A percentile compares a stretch with the other conserved stretches of the same genome.
phyloP scores from a whole-genome alignment of 768 basidiomycete species.

The Strobilomyces dryophilus region DNA sequence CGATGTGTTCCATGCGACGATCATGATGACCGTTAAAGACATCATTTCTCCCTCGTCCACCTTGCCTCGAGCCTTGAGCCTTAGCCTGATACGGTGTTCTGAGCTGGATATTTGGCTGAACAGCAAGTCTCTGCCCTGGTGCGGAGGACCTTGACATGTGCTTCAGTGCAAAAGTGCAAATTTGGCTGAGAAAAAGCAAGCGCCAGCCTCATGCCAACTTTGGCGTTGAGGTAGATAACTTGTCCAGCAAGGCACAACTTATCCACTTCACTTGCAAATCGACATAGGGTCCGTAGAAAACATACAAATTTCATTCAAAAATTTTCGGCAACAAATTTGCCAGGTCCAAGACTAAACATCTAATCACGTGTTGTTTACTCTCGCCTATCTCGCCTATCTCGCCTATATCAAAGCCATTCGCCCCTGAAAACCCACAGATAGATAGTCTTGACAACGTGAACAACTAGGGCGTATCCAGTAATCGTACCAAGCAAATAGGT shows the following conservation, averaged over 20 bases:
- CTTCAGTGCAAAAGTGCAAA: too few species aligned
- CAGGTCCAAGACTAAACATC: not conserved
- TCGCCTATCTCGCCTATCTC: too few species aligned
- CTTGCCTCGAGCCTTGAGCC: not conserved
- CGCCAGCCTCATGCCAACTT: too few species aligned
- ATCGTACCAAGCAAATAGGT: slow-evolving; percentile 22
- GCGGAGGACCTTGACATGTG: slow-evolving; percentile 1
- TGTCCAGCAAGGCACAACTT: too few species aligned
- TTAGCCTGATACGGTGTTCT: not conserved
- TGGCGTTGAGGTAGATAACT: too few species aligned
- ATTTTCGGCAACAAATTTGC: not conserved
- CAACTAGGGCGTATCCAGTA: slow-evolving; percentile 19
- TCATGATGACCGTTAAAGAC: slow-evolving; percentile 4
- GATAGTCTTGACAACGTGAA: slow-evolving; percentile 26
- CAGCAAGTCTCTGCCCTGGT: slow-evolving; percentile 9
- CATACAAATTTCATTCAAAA: not conserved
- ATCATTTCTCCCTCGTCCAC: slow-evolving; percentile 1
- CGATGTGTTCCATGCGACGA: slow-evolving; percentile 56
- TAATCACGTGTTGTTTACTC: not conserved
- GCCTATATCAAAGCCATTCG: slow-evolving; percentile 28
- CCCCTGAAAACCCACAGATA: slow-evolving; percentile 27
- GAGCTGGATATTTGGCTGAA: not conserved
- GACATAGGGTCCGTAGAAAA: too few species aligned
- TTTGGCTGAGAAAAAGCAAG: too few species aligned
- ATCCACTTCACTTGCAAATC: too few species aligned